Percentiles rank a stretch among this genome's conserved stretches.
Evolutionary conservation across 495 filamentous ascomycete species (phyloP).

Genomic region (Parachaetomium inaequale): DNA sequence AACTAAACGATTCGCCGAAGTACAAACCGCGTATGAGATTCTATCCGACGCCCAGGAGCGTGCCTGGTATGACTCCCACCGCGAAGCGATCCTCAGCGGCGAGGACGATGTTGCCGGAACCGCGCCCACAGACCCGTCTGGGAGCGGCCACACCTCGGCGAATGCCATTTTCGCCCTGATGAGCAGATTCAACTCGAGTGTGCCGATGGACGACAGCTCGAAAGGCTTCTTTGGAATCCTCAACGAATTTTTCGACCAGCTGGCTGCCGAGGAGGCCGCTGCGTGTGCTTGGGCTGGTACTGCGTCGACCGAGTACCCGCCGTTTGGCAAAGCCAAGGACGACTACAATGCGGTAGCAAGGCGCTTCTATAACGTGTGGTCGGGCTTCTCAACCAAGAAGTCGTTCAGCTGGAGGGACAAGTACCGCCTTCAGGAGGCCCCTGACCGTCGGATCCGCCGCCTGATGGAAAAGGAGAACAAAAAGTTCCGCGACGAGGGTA

Average conservation of each 20-base stretch:
- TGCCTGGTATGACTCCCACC: constrained; percentile 96
- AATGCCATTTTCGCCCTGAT: constrained; percentile 72
- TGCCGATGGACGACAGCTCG: constrained; percentile 71
- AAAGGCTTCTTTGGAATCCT: constrained; percentile 80
- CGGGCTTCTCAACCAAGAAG: constrained; percentile 77
- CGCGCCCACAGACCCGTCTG: constrained; percentile 53
- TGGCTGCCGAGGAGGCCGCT: constrained; percentile 75
- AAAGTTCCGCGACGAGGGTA: constrained; percentile 72
- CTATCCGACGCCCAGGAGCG: constrained; percentile 94
- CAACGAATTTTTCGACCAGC: constrained; percentile 66
- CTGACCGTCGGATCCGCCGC: constrained; percentile 76
- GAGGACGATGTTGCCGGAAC: constrained; percentile 47
- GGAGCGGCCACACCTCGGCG: constrained; percentile 67
- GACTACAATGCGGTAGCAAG: constrained; percentile 67
- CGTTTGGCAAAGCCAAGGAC: constrained; percentile 70
- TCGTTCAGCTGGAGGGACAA: constrained; percentile 84
- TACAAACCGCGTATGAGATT: constrained; percentile 91
- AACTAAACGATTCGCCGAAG: constrained; percentile 80
- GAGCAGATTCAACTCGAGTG: constrained; percentile 67
- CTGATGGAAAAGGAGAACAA: constrained; percentile 96
- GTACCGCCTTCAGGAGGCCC: constrained; percentile 77
- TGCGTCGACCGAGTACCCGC: constrained; percentile 59
- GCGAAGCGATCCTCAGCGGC: constrained; percentile 72
- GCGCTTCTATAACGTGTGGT: constrained; percentile 80
- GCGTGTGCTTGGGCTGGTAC: constrained; percentile 66